A percentile compares a stretch with the other conserved stretches of the same genome.
Evolutionary conservation across 2,329 filamentous ascomycete genomes (phyloP).

Genomic region (Nannizziopsis arthrosporioides): DNA sequence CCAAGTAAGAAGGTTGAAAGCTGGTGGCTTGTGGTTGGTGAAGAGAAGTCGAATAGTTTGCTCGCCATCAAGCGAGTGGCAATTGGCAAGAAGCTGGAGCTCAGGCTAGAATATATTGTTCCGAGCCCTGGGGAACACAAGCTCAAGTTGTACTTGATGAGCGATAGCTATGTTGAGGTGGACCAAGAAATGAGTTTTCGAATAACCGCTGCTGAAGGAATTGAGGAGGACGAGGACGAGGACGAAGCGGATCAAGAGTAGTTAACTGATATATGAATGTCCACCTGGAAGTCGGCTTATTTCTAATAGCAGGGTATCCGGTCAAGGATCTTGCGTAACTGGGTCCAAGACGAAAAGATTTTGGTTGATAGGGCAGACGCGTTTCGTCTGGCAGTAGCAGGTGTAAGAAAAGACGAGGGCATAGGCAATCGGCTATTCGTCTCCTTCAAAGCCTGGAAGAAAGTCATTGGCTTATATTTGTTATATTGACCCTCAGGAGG

Average conservation of each 20-base stretch:
- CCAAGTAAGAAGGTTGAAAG: conserved; percentile 87
- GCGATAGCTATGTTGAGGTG: conserved; percentile 90
- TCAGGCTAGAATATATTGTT: conserved; percentile 78
- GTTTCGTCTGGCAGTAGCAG: not conserved
- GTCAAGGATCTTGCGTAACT: conserved; percentile 34
- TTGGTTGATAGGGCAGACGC: not conserved
- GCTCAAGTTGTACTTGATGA: conserved; percentile 88
- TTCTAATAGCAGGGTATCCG: too few relatives aligned
- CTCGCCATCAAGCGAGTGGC: conserved; percentile 92
- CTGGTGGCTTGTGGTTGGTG: conserved; percentile 95
- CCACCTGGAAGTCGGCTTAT: too few relatives aligned
- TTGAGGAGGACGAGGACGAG: conserved; percentile 87
- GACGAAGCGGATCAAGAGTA: not conserved
- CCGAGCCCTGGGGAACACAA: conserved; percentile 76
- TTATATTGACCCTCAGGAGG: too few relatives aligned
- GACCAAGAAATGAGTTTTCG: conserved; percentile 89
- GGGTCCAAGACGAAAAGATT: conserved; percentile 28
- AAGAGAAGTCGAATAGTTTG: conserved; percentile 76
- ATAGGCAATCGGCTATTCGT: conserved; percentile 5
- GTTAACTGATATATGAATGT: too few relatives aligned
- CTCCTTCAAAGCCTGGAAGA: not conserved
- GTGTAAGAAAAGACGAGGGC: conserved; percentile 6
- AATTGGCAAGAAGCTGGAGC: conserved; percentile 63
- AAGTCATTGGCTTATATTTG: not conserved
- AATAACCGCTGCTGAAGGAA: conserved; percentile 75